Base-by-base conservation (phyloP, 2,329 filamentous ascomycete species). In the Epichloe glyceriae region DNA sequence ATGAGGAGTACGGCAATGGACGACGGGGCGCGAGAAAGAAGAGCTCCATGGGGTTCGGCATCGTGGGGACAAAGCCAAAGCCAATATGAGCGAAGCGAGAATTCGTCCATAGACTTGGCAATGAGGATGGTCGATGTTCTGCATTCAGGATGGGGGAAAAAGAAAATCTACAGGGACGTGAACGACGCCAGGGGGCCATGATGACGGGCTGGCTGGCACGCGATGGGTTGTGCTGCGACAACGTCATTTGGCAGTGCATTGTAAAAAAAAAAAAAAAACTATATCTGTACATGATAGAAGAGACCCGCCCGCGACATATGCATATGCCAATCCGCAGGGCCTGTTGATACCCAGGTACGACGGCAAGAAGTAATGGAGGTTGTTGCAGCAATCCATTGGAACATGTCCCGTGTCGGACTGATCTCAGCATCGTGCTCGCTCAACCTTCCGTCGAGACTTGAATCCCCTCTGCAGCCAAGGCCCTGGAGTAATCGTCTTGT, bases 1-100 rank as follows among this genome's bases (percentile, higher is more conserved):
- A 98, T 63, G 88, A 95, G 69, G 86, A 91, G 65, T 98, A 90
- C 64, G 91, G 93, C 26, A 89, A 95, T 63, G 78, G 84, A 37
- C 84, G 80, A 61, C 78, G 79, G 62, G 80, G 78, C 63, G 82
- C 78, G 66, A 80, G 70, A 60, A 67, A 66, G 50, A 70, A 69
- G 53, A 15, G 38, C 5, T 67, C 64, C 6, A 78, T 85, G 68
- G 82, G 82, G 1, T 85, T 85, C 60, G 79, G 72, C 47, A 69
- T 76, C 2, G 61, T 70, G 4, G 60, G 0, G 70, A 64, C 15
- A 66, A 63, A 51, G 62, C 59, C 38, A 20, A 50, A 20, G 57
- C 59, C 2, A 72, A 71, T 52, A 64, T 67, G 2, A 67, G 73
- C 43, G 73, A 73, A 53, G 74, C 72, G 4, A 66, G 70, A 49